Base-by-base conservation (phyloP, 2,329 filamentous ascomycete genomes). In the Cyphellophora europaea region DNA sequence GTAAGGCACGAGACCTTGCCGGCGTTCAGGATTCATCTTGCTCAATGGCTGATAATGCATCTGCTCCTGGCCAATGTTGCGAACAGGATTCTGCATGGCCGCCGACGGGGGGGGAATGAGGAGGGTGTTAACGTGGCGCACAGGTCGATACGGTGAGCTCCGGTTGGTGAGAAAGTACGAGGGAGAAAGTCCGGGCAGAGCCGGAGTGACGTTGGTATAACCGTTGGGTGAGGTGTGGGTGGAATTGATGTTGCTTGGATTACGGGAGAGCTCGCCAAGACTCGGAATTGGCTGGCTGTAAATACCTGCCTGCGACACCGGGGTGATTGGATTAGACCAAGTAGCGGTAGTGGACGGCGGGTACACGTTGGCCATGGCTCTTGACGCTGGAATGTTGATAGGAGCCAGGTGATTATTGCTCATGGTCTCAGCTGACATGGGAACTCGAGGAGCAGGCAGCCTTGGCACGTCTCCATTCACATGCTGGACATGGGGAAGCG, bases 71-170 rank as follows among this genome's bases (percentile, higher is more conserved):
- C 71, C 62, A 35, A 66, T 65, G 61, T 56, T 73, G 52, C 83
- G 65, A 45, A 81, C 69, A 53, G 86, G 81, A 48, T 82, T 73
- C 44, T 89, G 80, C 43, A 93, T 72, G 5, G 85, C 85, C 6
- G 77, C 71, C 15, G 84, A 82, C 1, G 87, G 83, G 5, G 87
- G 85, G 19, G 88, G 88, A 39, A 91, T 86, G 18, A 95, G 69
- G n/a, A 96, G 72, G 1, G 86, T 93, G 48, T 91, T 87, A 40
- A 95, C 85, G 41, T 85, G 75, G 35, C 88, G 82, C 25, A 95
- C 81, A 1, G 89, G 89, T 44, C 86, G 83, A 60, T 96, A 96
- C 3, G 91, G 91, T 36, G 89, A 96, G 44, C 83, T 79, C 37
- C 91, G 76, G 55, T 94, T 85, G 52, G 84, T 82, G 23, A 95